phyloP scores from a whole-genome alignment of 208 protist genomes.

The Endotrypanum monterogeii region DNA sequence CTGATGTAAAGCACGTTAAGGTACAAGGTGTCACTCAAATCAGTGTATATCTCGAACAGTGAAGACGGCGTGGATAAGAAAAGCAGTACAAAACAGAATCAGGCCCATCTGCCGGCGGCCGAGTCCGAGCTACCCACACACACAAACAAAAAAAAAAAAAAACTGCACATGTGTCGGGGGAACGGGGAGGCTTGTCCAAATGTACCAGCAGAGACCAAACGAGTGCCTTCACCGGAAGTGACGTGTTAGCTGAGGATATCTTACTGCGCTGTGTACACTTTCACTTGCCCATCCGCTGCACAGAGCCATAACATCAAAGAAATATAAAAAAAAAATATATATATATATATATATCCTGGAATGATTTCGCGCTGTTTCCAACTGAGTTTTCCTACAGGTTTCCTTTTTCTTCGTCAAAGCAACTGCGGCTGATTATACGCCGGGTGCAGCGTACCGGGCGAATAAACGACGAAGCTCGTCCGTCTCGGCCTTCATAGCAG shows the following conservation, averaged over 20 bases:
- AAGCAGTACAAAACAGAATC: neutral
- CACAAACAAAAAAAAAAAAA: neutral
- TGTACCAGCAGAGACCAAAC: neutral
- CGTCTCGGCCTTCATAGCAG: conserved; percentile 66
- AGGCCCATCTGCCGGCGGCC: too few species aligned
- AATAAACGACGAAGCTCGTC: conserved; percentile 49
- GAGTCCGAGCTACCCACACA: neutral
- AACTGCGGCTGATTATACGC: neutral
- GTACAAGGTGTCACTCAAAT: neutral
- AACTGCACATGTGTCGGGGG: neutral
- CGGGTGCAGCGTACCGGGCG: conserved; percentile 17
- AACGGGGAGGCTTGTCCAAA: too few species aligned
- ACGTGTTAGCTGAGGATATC: neutral
- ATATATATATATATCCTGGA: too few species aligned
- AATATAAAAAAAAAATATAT: too few species aligned
- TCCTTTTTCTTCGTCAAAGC: neutral
- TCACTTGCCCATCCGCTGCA: neutral
- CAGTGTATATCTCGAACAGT: neutral
- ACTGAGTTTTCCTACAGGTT: neutral
- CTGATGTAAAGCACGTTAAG: too few species aligned
- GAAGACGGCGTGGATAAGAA: neutral
- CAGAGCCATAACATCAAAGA: too few species aligned
- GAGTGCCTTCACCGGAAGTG: neutral
- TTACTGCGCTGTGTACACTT: neutral
- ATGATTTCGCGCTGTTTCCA: too few species aligned